Evolutionary conservation across 495 filamentous ascomycete species (phyloP), one percentile per base, ranked within the genome.

Genomic region (Xylaria longipes): DNA sequence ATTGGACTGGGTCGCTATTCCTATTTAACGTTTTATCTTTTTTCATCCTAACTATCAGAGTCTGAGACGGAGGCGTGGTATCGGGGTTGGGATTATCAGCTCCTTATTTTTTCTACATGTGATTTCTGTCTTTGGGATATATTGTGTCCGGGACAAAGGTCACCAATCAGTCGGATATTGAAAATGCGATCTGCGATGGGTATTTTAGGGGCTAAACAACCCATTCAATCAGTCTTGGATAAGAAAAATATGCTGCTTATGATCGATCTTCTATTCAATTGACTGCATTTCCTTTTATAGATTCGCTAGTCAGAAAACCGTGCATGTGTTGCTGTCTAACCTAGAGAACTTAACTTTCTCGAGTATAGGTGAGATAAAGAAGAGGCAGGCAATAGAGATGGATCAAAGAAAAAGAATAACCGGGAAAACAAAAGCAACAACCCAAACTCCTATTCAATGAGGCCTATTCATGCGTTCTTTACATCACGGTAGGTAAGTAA

Each of bases 361-460:
- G 37, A 48, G 7, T 54, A 54, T 27, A 54, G 8, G n/a, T 50
- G 7, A 22, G 15, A 22, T 50, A 50, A 22, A 15, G 39, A 41
- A 41, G 39, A 41, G 39, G 11, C 39, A 12, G 39, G 9, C 39
- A n/a, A n/a, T 46, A 52, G 7, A 33, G 54, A 58, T 58, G 8
- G 31, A 37, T 37, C 14, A 33, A 58, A 33, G 11, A n/a, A 62
- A 41, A 43, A 17, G 2, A 15, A 63, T 20, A 63, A 12, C 22
- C 15, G 60, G 33, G 27, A 43, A 63, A 22, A 62, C 0, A 14
- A 43, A 31, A 48, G 41, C 25, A 29, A 56, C 64, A 20, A 54
- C 46, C 65, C 14, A 22, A 67, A 67, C 65, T 67, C 65, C 65
- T 43, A 14, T 65, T 50, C 33, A 50, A 65, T 65, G 63, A 50